A percentile compares a stretch with the other conserved stretches of the same genome.
phyloP scores from a whole-genome alignment of 208 protist genomes.

The Leishmania aethiopica region DNA sequence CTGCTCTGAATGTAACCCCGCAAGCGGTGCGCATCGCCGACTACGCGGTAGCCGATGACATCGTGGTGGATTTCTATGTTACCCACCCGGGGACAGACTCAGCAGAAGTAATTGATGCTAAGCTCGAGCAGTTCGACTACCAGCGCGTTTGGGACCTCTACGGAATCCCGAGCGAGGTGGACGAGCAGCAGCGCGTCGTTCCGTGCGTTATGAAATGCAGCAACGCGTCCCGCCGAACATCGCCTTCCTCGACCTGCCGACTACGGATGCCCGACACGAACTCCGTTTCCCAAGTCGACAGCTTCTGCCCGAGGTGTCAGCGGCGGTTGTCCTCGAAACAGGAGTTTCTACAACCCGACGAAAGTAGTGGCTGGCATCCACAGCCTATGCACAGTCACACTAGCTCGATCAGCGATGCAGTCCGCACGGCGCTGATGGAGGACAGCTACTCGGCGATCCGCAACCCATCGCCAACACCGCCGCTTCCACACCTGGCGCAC shows the following conservation, averaged over 20 bases:
- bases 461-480: not conserved
- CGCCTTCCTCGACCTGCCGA: constrained; percentile 7
- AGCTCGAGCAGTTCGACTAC: constrained; percentile 47
- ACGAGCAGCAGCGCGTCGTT: constrained; percentile 26
- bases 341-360: not conserved
- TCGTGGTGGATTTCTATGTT: constrained; percentile 65
- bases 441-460: not conserved
- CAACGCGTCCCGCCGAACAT: constrained; percentile 20
- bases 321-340: constrained; percentile 14
- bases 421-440: constrained; percentile 1
- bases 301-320: constrained; percentile 25
- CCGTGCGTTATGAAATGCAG: constrained; percentile 45
- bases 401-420: constrained; percentile 15
- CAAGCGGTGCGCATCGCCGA: constrained; percentile 44
- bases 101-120: constrained; percentile 39
- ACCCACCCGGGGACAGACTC: constrained; percentile 34
- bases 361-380: not conserved
- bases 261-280: constrained; percentile 3
- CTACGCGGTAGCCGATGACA: constrained; percentile 47
- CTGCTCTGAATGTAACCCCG: constrained; percentile 34
- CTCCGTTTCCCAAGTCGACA: constrained; percentile 3
- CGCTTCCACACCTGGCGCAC: constrained; percentile 1
- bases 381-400: not conserved
- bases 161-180: constrained; percentile 28
- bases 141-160: constrained; percentile 63